Conservation (phyloP, 768 basidiomycete species). For the Stropharia rugosoannulata region DNA sequence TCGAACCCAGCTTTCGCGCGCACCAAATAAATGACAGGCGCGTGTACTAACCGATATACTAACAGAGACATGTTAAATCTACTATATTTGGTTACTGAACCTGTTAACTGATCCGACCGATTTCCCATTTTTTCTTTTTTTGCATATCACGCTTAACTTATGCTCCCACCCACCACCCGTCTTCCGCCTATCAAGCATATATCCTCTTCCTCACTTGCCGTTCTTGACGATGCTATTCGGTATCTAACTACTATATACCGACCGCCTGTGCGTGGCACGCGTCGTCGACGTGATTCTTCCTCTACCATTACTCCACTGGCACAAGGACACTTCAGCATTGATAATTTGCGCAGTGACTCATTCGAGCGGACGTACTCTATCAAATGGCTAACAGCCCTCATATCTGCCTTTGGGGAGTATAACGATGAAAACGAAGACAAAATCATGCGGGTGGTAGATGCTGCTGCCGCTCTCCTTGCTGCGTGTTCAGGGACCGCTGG, state of each 20-base stretch:
- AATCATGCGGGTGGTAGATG: slow-evolving; percentile 38
- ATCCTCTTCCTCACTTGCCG: slow-evolving; percentile 26
- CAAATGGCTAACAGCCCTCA: slow-evolving; percentile 71
- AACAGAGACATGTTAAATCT: too few relatives aligned
- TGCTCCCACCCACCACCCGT: slow-evolving; percentile 44
- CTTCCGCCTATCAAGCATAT: slow-evolving; percentile 57
- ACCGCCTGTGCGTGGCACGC: slow-evolving; percentile 62
- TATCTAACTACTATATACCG: slow-evolving; percentile 58
- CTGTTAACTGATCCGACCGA: too few relatives aligned
- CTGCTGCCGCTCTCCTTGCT: slow-evolving; percentile 63
- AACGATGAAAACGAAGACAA: slow-evolving; percentile 9
- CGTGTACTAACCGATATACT: too few relatives aligned
- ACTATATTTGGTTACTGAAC: too few relatives aligned
- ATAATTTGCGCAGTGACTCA: slow-evolving; percentile 46
- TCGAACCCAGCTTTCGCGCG: too few relatives aligned
- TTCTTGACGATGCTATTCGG: slow-evolving; percentile 42
- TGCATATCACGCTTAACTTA: not conserved
- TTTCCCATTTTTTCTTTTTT: too few relatives aligned
- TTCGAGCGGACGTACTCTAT: slow-evolving; percentile 73
- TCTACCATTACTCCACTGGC: not conserved
- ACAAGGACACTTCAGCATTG: slow-evolving; percentile 12
- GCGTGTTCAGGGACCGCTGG: slow-evolving; percentile 62
- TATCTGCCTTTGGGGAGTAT: slow-evolving; percentile 30
- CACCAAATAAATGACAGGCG: too few relatives aligned
- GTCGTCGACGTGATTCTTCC: slow-evolving; percentile 28